phyloP scores from a whole-genome alignment of 208 protist genomes.

The Wallacemonas collosoma region DNA sequence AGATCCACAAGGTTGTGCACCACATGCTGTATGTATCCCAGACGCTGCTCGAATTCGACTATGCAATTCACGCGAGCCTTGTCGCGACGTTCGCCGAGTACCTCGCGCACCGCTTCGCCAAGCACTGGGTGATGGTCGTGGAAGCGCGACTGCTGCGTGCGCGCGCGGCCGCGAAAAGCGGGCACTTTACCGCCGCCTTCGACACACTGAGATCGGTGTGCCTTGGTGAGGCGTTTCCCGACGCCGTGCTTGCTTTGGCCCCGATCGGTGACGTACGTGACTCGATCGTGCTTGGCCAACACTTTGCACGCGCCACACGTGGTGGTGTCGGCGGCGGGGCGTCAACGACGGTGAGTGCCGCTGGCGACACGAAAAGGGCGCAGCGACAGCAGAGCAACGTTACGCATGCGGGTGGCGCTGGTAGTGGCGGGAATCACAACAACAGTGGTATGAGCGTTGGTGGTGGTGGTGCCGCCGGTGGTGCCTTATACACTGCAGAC shows the following conservation, averaged over 20 bases:
- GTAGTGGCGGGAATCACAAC: not conserved
- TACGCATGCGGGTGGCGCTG: not conserved
- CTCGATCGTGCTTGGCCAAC: constrained; percentile 21
- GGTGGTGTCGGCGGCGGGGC: constrained; percentile 1
- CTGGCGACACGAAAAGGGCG: constrained; percentile 15
- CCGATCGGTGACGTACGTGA: constrained; percentile 12
- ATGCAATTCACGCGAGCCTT: constrained; percentile 53
- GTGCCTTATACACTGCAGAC: constrained; percentile 8
- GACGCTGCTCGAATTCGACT: constrained; percentile 45
- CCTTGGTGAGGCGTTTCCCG: constrained; percentile 51
- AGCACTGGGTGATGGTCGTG: constrained; percentile 44
- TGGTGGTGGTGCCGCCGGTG: constrained; percentile 13
- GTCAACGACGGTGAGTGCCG: not conserved
- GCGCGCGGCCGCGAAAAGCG: constrained; percentile 50
- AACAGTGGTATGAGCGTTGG: not conserved
- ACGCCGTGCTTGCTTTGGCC: constrained; percentile 14
- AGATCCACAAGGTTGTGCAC: constrained; percentile 32
- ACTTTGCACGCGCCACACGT: not conserved
- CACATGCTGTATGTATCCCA: constrained; percentile 56
- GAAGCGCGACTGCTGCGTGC: constrained; percentile 68
- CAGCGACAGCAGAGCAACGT: not conserved
- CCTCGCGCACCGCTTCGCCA: constrained; percentile 49
- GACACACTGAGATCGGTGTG: constrained; percentile 53
- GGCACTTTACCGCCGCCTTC: constrained; percentile 67
- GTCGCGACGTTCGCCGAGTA: constrained; percentile 69